These are phyloP conservation scores for Solanum habrochaites DNA, from an alignment of 257 asterid species.

Conservation along the genomic window DNA sequence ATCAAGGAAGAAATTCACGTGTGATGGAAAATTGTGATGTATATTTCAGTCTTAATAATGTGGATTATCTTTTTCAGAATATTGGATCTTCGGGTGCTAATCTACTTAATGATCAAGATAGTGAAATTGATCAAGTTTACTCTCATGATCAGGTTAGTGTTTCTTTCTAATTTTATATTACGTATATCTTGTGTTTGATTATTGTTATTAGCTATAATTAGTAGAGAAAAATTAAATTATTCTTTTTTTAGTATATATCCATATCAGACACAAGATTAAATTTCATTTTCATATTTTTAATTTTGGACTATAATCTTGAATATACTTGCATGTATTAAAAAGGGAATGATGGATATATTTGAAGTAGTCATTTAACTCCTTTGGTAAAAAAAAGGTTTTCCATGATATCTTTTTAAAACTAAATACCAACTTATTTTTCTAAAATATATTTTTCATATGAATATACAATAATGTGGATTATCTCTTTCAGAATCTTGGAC, in stretches of 20 bases:
- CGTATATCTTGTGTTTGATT: neutral
- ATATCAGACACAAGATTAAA: neutral
- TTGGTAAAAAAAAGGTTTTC: neutral
- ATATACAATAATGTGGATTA: neutral
- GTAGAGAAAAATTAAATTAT: neutral
- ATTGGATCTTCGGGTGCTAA: neutral
- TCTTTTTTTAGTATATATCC: neutral
- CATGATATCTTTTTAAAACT: neutral
- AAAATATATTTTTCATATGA: neutral
- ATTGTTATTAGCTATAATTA: neutral
- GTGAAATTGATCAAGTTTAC: neutral
- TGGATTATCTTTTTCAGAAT: neutral
- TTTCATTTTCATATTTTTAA: too few species aligned
- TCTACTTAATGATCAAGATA: neutral
- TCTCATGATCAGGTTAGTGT: neutral
- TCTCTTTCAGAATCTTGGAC: neutral
- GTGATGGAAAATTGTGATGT: neutral
- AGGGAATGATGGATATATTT: too few species aligned
- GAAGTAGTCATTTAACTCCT: neutral
- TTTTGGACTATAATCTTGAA: neutral
- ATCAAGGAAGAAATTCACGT: neutral
- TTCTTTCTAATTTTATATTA: neutral
- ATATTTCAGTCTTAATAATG: neutral
- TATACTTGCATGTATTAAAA: neutral
- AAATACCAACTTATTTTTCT: neutral